phyloP scores from a whole-genome alignment of 768 basidiomycete genomes.

The Gymnopilus junonius region DNA sequence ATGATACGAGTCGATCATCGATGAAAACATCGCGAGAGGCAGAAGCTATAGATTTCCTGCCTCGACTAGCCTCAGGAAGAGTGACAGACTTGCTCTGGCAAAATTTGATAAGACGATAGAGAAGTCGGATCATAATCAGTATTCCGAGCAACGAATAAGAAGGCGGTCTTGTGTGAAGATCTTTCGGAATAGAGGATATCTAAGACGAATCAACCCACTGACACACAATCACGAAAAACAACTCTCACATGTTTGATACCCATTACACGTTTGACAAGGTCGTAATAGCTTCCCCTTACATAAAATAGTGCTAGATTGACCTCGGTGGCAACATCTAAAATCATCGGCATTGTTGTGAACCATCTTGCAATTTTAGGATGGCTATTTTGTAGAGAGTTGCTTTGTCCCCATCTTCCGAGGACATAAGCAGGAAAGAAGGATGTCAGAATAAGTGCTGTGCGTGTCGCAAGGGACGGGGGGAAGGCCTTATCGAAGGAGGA shows the following conservation, averaged over 20 bases:
- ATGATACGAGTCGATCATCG: constrained; percentile 65
- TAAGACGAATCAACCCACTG: constrained; percentile 30
- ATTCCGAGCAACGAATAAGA: constrained; percentile 88
- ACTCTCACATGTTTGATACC: constrained; percentile 67
- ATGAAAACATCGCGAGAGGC: constrained; percentile 46
- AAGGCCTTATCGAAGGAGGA: constrained; percentile 41
- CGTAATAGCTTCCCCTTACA: constrained; percentile 79
- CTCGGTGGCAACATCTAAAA: constrained; percentile 64
- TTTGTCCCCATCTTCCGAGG: constrained; percentile 51
- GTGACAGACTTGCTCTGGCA: constrained; percentile 34
- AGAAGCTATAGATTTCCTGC: constrained; percentile 27
- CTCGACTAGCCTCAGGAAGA: constrained; percentile 25
- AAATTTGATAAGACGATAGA: constrained; percentile 60
- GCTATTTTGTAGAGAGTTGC: constrained; percentile 39
- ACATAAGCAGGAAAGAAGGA: constrained; percentile 69
- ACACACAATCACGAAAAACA: neutral
- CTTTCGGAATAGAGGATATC: constrained; percentile 75
- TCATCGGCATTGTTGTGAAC: constrained; percentile 47
- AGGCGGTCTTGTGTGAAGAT: constrained; percentile 75
- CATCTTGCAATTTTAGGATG: constrained; percentile 38
- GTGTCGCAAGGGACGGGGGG: constrained; percentile 49
- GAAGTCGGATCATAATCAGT: constrained; percentile 65
- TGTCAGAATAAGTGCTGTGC: constrained; percentile 64
- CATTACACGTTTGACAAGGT: constrained; percentile 66
- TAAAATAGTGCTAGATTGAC: constrained; percentile 84